These are phyloP conservation scores for Chlamydomonas eustigma DNA, from an alignment of 139 green algal genomes.

Conservation along the genomic window DNA sequence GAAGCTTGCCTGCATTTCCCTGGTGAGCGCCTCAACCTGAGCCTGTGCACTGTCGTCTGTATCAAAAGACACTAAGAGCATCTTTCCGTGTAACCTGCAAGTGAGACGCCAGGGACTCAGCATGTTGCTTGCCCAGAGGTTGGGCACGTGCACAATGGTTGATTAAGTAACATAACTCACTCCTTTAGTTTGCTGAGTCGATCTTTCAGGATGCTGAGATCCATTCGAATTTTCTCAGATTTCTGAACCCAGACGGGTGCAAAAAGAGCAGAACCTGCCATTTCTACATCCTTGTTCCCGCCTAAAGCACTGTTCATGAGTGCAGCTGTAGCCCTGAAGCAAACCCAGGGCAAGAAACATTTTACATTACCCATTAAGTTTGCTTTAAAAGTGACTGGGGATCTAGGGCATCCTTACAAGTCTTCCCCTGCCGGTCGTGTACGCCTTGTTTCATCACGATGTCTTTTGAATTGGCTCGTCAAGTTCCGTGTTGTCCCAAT, in stretches of 20 bases:
- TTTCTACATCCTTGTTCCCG: constrained; percentile 3
- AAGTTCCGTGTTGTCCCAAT: background rate
- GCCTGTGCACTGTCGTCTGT: background rate
- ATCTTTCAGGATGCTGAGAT: constrained; percentile 10
- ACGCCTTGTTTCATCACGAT: background rate
- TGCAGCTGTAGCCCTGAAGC: background rate
- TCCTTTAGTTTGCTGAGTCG: constrained; percentile 8
- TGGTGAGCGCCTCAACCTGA: constrained; percentile 2
- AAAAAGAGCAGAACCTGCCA: background rate
- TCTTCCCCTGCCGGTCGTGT: background rate
- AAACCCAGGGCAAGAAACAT: background rate
- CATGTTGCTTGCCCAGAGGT: background rate
- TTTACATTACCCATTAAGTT: background rate
- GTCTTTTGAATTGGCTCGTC: background rate
- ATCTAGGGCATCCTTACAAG: background rate
- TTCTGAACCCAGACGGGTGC: constrained; percentile 7
- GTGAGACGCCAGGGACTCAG: background rate
- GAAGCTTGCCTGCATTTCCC: constrained; percentile 3
- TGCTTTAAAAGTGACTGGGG: background rate
- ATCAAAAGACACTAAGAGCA: constrained; percentile 4
- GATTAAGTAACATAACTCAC: background rate
- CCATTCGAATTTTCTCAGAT: background rate
- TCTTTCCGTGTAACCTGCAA: background rate
- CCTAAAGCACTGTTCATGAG: constrained; percentile 10
- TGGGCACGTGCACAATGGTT: background rate